phyloP scores from a whole-genome alignment of 2,329 filamentous ascomycete species.

The Aspergillus fijiensis region DNA sequence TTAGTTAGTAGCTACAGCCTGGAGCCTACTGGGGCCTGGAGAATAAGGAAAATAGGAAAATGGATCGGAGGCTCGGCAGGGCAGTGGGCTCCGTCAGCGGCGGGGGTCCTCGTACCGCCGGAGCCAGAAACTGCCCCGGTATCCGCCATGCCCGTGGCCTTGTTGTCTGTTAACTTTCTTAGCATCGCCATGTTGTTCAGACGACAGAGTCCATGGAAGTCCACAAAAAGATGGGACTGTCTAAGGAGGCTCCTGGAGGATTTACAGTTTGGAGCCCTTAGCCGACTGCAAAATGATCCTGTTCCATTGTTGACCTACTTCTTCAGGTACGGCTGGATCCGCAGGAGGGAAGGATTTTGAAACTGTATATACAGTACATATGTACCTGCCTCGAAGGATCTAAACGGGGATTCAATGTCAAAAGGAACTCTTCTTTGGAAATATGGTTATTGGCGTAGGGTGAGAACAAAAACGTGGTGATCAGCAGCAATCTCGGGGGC shows the following conservation, averaged over 20 bases:
- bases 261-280: constrained; percentile 14
- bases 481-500: background rate
- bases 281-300: constrained; percentile 3
- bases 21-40: too few relatives aligned
- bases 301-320: background rate
- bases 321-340: constrained; percentile 3
- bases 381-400: background rate
- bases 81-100: constrained; percentile 7
- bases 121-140: constrained; percentile 13
- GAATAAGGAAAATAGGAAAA: background rate
- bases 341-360: background rate
- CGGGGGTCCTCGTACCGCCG: constrained; percentile 1
- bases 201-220: background rate
- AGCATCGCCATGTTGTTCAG: background rate
- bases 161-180: background rate
- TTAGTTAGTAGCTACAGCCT: too few relatives aligned
- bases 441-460: background rate
- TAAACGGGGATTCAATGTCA: background rate
- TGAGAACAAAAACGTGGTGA: background rate
- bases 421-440: background rate
- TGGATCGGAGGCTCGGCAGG: constrained; percentile 13
- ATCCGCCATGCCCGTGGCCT: background rate
- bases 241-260: constrained; percentile 2
- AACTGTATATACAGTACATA: background rate
- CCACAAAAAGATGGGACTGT: background rate